Evolutionary conservation across 345 rosid genomes (phyloP).

Genomic region (Luvunga scandens): DNA sequence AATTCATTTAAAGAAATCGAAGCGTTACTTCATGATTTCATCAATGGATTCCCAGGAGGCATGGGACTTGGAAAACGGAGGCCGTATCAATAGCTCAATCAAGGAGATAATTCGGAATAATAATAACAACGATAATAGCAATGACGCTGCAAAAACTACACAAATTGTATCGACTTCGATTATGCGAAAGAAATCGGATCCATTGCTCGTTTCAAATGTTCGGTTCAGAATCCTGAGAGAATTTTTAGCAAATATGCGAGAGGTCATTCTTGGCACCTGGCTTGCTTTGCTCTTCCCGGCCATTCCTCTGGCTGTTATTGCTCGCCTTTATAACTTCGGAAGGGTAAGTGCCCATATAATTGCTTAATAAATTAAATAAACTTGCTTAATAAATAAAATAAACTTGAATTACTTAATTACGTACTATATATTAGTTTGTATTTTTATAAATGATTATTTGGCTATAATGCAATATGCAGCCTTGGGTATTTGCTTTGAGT

Average conservation of each 20-base stretch:
- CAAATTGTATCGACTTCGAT: conserved; percentile 35
- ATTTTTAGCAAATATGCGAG: conserved; percentile 35
- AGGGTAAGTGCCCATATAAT: conserved; percentile 26
- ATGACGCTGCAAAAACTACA: conserved; percentile 11
- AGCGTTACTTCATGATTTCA: not conserved
- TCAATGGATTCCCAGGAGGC: conserved; percentile 25
- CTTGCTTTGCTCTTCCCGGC: conserved; percentile 55
- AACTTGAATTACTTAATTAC: no score
- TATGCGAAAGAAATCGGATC: conserved; percentile 37
- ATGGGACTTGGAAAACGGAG: conserved; percentile 33
- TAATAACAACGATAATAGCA: not conserved
- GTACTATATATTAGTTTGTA: not conserved
- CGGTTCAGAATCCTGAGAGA: conserved; percentile 32
- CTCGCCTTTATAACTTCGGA: conserved; percentile 38
- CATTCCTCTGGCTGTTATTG: conserved; percentile 45
- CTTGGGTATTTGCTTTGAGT: conserved; percentile 84
- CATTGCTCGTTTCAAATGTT: conserved; percentile 22
- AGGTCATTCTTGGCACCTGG: conserved; percentile 50
- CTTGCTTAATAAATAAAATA: not conserved
- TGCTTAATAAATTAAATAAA: not conserved
- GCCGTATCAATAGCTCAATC: not conserved
- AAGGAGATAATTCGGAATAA: conserved; percentile 11
- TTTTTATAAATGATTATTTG: not conserved
- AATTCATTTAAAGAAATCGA: not conserved
- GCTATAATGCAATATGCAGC: conserved; percentile 20